Evolutionary conservation across 371 early-diverging fungal genomes (phyloP), one percentile per base, ranked within the genome.

Genomic region (Zychaea mexicana): DNA sequence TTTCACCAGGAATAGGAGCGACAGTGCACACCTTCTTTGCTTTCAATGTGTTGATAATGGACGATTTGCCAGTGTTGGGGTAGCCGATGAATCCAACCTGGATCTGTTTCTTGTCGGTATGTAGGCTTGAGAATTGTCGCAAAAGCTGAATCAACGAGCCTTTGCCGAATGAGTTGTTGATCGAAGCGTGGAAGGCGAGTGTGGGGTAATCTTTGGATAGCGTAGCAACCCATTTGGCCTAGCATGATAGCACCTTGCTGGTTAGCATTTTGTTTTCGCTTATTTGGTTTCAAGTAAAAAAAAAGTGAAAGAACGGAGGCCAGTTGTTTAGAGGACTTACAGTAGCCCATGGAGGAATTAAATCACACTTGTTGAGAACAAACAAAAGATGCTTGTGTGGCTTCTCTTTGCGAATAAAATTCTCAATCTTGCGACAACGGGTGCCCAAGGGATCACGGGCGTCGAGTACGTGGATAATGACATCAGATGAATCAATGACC

Each of bases 351-450:
- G 98, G 97, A 24, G 99, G 99, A 2, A 99, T 96, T 61, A 99
- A 82, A 86, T 99, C 99, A 67, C 97, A 97, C 85, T 99, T 99
- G 92, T 99, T 99, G 45, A 99, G 87, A n/a, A 99, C 88, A 80
- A 94, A 99, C 39, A 99, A 89, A 65, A 99, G 67, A 70, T 99
- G 98, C 84, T 99, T 99, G 84, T 99, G 98, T 38, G 89, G 86
- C 33, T 94, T 94, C 74, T 99, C 96, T 66, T 95, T 94, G 75
- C 94, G 93, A 32, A 99, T 76, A 70, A 94, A 95, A 65, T 88
- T 87, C 73, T 96, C 97, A 22, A 99, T 94, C 61, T 92, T 93
- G 26, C 80, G 79, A 83, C 99, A 99, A 47, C 96, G 91, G 17
- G 99, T 99, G 58, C 99, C 99, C 46, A 93, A 73, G 17, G 99